These are phyloP conservation scores for Silene uniflora DNA, from an alignment of 148 eudicot genomes.

Conservation along the genomic window DNA sequence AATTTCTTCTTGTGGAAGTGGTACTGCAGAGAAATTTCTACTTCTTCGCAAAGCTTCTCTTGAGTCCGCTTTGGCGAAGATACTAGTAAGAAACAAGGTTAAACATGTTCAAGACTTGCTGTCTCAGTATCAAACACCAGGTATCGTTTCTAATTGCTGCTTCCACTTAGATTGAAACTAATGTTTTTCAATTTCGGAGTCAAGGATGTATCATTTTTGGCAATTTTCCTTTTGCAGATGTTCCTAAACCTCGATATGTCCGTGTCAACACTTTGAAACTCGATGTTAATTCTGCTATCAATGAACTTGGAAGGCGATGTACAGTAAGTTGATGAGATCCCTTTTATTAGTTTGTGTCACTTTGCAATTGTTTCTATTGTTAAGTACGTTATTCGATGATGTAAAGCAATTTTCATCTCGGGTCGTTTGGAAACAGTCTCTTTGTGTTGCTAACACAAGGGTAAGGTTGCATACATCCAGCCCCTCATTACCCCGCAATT, in stretches of 20 bases:
- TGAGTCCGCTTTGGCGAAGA: conserved; percentile 66
- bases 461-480: too few species aligned
- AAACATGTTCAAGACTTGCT: conserved; percentile 62
- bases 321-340: conserved; percentile 34
- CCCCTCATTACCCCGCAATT: too few species aligned
- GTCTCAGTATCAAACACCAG: conserved; percentile 44
- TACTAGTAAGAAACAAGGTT: conserved; percentile 56
- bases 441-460: too few species aligned
- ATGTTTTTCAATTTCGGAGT: background rate
- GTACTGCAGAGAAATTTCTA: conserved; percentile 84
- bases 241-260: conserved; percentile 76
- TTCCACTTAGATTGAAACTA: background rate
- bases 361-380: background rate
- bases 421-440: too few species aligned
- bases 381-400: too few species aligned
- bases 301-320: conserved; percentile 48
- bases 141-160: conserved; percentile 31
- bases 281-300: conserved; percentile 51
- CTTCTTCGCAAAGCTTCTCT: conserved; percentile 51
- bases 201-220: background rate
- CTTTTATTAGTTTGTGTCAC: background rate
- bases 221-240: conserved; percentile 48
- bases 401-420: too few species aligned
- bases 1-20: conserved; percentile 55
- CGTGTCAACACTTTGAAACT: conserved; percentile 93